A percentile compares a stretch with the other conserved stretches of the same genome.
These are phyloP conservation scores for Lomentospora prolificans DNA, from an alignment of 2,329 filamentous ascomycete genomes.

Conservation along the genomic window DNA sequence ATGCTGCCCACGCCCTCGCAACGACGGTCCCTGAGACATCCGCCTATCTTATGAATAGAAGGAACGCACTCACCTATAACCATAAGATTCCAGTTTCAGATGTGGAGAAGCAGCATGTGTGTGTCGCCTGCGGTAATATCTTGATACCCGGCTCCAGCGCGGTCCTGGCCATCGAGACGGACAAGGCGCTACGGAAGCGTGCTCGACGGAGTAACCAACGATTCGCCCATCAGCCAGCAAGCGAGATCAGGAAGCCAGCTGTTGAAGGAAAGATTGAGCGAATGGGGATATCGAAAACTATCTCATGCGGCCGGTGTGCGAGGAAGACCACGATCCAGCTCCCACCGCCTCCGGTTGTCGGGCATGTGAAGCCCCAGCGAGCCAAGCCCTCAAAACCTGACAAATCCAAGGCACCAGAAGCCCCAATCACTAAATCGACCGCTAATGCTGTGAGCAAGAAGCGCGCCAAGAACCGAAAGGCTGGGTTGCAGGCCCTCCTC, in stretches of 20 bases:
- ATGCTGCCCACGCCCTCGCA: constrained; percentile 49
- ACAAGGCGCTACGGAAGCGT: not conserved
- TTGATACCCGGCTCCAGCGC: constrained; percentile 41
- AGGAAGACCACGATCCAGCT: constrained; percentile 31
- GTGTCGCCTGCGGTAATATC: constrained; percentile 51
- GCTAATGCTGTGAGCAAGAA: constrained; percentile 54
- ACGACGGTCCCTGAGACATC: constrained; percentile 44
- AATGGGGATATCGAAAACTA: constrained; percentile 24
- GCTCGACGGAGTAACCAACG: not conserved
- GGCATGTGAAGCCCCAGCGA: constrained; percentile 9
- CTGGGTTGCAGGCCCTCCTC: constrained; percentile 56
- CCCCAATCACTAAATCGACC: constrained; percentile 20
- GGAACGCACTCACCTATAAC: constrained; percentile 38
- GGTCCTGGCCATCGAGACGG: constrained; percentile 11
- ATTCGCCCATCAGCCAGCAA: not conserved
- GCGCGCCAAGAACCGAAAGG: constrained; percentile 54
- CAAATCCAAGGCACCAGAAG: constrained; percentile 13
- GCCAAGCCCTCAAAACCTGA: not conserved
- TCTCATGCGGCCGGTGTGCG: constrained; percentile 36
- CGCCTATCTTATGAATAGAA: constrained; percentile 47
- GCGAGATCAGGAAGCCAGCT: not conserved
- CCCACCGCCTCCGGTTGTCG: constrained; percentile 22
- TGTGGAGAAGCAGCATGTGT: constrained; percentile 43
- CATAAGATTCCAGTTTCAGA: constrained; percentile 34
- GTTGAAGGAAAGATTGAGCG: not conserved